Percentiles rank a stretch among this genome's conserved stretches.
phyloP scores from a whole-genome alignment of 805 yeast genomes.

The Blastobotrys americana region DNA sequence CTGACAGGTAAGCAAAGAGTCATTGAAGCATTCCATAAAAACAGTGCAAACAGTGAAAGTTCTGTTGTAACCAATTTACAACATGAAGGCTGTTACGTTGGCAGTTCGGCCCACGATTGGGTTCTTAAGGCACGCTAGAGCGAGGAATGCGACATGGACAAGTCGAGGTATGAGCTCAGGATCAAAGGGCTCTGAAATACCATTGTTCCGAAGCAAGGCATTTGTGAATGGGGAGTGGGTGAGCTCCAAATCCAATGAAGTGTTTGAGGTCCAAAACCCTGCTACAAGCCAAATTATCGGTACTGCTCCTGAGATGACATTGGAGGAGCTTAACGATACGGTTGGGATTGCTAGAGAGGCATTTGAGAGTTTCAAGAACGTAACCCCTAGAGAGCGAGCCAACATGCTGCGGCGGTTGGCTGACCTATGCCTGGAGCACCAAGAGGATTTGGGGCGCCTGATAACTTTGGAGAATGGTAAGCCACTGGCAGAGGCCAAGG shows the following conservation, averaged over 20 bases:
- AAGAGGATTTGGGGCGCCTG: conserved; percentile 57
- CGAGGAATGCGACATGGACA: too few relatives aligned
- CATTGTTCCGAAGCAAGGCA: conserved; percentile 19
- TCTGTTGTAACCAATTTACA: too few relatives aligned
- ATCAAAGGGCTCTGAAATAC: conserved; percentile 16
- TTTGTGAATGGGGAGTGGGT: conserved; percentile 70
- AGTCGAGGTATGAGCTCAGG: too few relatives aligned
- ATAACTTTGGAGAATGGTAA: conserved; percentile 71
- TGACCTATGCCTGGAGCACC: conserved; percentile 47
- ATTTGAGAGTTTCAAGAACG: conserved; percentile 44
- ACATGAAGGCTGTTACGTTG: too few relatives aligned
- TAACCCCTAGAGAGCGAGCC: conserved; percentile 52
- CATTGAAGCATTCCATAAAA: too few relatives aligned
- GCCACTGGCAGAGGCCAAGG: conserved; percentile 60
- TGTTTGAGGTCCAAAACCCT: conserved; percentile 70
- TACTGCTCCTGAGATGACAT: conserved; percentile 48
- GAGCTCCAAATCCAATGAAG: conserved; percentile 33
- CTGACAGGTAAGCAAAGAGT: too few relatives aligned
- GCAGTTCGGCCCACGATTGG: too few relatives aligned
- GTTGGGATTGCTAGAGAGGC: conserved; percentile 49
- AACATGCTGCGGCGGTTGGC: conserved; percentile 46
- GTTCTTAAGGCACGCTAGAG: too few relatives aligned
- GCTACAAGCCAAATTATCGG: conserved; percentile 51
- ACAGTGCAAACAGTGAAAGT: too few relatives aligned
- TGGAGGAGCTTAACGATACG: conserved; percentile 46